Evolutionary conservation across 768 basidiomycete species (phyloP), one percentile per base, ranked within the genome.

Genomic region (Trametes villosa): DNA sequence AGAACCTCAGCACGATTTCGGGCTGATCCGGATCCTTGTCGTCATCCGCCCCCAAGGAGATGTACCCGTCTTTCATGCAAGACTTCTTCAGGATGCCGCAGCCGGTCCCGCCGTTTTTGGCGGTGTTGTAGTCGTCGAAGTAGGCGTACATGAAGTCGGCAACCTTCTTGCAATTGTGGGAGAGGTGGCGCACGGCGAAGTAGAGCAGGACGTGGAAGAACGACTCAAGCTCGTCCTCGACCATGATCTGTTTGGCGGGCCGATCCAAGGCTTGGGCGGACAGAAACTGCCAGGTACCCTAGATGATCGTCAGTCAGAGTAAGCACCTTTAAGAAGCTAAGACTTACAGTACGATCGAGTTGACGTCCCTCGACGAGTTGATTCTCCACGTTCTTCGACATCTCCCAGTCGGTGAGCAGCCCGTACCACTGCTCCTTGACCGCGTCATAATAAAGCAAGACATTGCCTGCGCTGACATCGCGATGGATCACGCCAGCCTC

Each of bases 221-320:
- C 2, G 59, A 60, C 45, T 60, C 59, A 26, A 60, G 52, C 34
- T 60, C 59, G 46, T 60, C 59, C 7, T 36, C 51, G 20, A 60
- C 22, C 2, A 33, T 12, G 20, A 60, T 48, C 17, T 9, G 11
- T n/a, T 53, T 47, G 6, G 8, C 18, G 18, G n/a, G 45, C 9
- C 24, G 11, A 9, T 41, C 29, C n/a, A 47, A 29, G 1, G 46
- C 52, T 20, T 24, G 30, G 2, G 38, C 59, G 7, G 59, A 60
- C 45, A 53, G 30, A 38, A 60, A 60, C 38, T 54, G 59, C 59
- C 59, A 60, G 8, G 59, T 60, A 11, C 59, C 59, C 59, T 60
- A 29, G 1, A 29, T 9, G 0, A 51, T 15, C 22, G 18, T n/a
- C 17, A 24, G 24, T 12, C n/a, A n/a, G n/a, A 7, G 17, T 7